These are phyloP conservation scores for Juglanconis sp. DNA, from an alignment of 2,329 filamentous ascomycete species.

Conservation along the genomic window DNA sequence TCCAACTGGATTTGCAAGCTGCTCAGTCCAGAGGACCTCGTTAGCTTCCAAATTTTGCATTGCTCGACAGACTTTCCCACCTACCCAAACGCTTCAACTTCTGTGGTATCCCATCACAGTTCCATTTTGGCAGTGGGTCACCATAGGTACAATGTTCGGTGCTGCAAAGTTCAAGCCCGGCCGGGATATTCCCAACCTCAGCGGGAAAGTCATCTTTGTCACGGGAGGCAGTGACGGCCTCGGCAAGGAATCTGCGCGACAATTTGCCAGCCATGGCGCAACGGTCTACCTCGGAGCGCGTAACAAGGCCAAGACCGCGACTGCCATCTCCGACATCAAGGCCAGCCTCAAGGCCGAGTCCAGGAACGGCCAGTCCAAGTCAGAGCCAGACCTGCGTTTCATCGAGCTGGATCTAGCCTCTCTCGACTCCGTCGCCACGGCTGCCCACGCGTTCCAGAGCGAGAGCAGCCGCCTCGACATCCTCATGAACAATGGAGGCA, in stretches of 20 bases:
- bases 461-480: slow-evolving; percentile 36
- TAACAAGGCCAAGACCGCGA: not conserved
- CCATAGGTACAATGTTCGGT: not conserved
- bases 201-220: slow-evolving; percentile 1
- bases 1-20: not conserved
- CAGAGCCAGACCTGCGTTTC: slow-evolving; percentile 21
- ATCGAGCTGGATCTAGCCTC: slow-evolving; percentile 32
- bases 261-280: not conserved
- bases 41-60: not conserved
- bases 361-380: slow-evolving; percentile 20
- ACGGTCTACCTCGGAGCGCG: not conserved
- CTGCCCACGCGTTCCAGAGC: not conserved
- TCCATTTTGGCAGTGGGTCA: not conserved
- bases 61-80: not conserved
- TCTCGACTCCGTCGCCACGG: not conserved
- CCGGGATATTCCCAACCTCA: not conserved
- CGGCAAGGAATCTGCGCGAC: not conserved
- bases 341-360: slow-evolving; percentile 31
- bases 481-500: slow-evolving; percentile 44
- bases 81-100: not conserved
- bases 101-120: not conserved
- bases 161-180: slow-evolving; percentile 20
- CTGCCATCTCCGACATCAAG: slow-evolving; percentile 37
- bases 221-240: slow-evolving; percentile 3
- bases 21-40: not conserved